Base-by-base conservation (phyloP, 2,329 filamentous ascomycete genomes). In the Xylaria sp. region DNA sequence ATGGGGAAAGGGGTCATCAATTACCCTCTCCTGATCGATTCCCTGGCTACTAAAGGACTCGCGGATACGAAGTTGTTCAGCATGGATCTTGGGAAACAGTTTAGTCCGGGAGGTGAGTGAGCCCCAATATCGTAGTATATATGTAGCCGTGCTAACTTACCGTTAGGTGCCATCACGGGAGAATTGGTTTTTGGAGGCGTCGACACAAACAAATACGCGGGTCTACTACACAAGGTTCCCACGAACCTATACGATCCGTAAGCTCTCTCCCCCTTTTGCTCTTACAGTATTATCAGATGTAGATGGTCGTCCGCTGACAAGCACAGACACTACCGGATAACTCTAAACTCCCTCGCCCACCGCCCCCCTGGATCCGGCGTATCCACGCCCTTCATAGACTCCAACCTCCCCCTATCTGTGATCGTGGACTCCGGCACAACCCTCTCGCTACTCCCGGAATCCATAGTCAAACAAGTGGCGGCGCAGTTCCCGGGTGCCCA, bases 21-120 rank as follows among this genome's bases (percentile, higher is more conserved):
- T 4, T 91, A 91, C 66, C 85, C 85, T 1, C 82, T 88, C 28
- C 81, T 91, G 23, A 79, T 88, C 55, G 85, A 85, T 72, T 84
- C 80, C 25, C 81, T 88, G 76, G 80, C 80, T 1, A 74, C 78
- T 0, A 82, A 87, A 71, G 83, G 82, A 18, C 73, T 85, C 41
- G 87, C 86, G 65, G 79, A 82, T 54, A 85, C 82, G 65, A 83
- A 83, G n/a, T 78, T 84, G 44, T 88, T 87, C 73, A 80, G 84
- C 6, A 79, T 88, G 28, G 85, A 88, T 63, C 77, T 88, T 18
- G 84, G 86, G 3, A 81, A 67, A 12, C 77, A 79, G 63, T 55
- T 69, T 15, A 61, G 44, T 3, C 74, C 76, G 25, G 71, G 69
- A 15, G 60, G 76, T 78, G 44, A 76, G 75, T 75, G 41, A 63